Conservation (phyloP, 2,329 filamentous ascomycete species). For the Alternaria sp. region DNA sequence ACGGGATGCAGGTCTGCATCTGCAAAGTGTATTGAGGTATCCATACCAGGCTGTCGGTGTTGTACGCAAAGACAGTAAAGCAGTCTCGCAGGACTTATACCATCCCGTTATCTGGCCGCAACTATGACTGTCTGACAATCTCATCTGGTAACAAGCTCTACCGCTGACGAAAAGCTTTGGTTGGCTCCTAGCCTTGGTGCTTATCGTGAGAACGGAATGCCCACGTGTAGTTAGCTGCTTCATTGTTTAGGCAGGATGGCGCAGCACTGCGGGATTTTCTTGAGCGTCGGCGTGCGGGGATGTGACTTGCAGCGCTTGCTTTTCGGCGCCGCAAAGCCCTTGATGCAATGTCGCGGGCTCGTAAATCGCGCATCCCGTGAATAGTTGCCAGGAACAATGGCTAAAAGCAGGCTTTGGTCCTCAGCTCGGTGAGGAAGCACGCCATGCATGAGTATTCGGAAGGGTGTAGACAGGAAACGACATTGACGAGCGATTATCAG, state of each 20-base stretch:
- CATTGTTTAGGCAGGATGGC: conserved; percentile 18
- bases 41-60: conserved; percentile 20
- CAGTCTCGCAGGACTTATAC: conserved; percentile 22
- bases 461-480: too few relatives aligned
- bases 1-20: conserved; percentile 14
- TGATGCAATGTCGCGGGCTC: background rate
- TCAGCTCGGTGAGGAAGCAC: background rate
- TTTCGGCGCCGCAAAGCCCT: background rate
- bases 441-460: background rate
- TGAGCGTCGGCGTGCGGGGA: background rate
- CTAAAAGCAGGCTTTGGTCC: background rate
- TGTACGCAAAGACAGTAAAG: background rate
- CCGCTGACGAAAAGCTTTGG: conserved; percentile 15
- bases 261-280: conserved; percentile 17
- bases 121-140: conserved; percentile 18
- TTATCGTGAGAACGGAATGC: conserved; percentile 24
- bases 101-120: conserved; percentile 16
- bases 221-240: conserved; percentile 19
- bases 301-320: background rate
- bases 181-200: conserved; percentile 23
- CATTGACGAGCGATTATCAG: background rate
- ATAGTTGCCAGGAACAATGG: background rate
- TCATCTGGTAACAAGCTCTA: conserved; percentile 29
- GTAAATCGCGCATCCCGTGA: background rate
- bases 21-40: conserved; percentile 33